A percentile compares a stretch with the other conserved stretches of the same genome.
Evolutionary conservation across 2,329 filamentous ascomycete genomes (phyloP).

Genomic region (Diaporthe humulicola): DNA sequence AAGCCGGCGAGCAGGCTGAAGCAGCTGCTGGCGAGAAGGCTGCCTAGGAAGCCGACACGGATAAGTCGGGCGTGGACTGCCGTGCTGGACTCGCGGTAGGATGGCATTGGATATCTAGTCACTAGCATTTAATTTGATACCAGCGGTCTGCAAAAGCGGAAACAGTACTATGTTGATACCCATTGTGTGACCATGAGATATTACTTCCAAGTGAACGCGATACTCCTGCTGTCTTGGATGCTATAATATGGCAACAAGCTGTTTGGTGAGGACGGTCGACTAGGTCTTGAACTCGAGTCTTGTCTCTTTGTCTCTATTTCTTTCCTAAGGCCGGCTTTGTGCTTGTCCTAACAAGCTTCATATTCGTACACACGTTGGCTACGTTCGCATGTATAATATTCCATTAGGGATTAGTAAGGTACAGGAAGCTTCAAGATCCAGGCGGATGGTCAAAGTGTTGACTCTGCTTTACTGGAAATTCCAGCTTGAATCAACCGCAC

Average conservation of each 20-base stretch:
- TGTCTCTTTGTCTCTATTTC: too few relatives aligned
- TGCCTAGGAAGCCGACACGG: background rate
- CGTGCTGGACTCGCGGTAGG: conserved; percentile 24
- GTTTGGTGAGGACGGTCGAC: background rate
- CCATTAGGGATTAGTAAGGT: background rate
- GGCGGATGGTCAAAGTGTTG: background rate
- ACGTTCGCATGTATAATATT: background rate
- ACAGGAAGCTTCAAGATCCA: too few relatives aligned
- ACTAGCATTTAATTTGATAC: conserved; percentile 7
- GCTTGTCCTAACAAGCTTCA: too few relatives aligned
- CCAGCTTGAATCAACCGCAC: background rate
- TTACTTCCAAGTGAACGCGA: background rate
- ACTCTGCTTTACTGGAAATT: background rate
- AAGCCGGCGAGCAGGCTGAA: background rate
- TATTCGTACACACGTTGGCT: too few relatives aligned
- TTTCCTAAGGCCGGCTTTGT: too few relatives aligned
- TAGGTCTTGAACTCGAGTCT: background rate
- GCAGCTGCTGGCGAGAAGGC: too few relatives aligned
- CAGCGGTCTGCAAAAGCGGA: background rate
- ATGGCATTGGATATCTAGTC: background rate
- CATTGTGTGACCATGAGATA: background rate
- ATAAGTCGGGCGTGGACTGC: background rate
- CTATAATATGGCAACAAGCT: background rate
- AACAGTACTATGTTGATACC: background rate
- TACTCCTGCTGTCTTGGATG: too few relatives aligned